Evolutionary conservation across 768 basidiomycete species (phyloP), one percentile per base, ranked within the genome.

Genomic region (Lentinula guzmanii): DNA sequence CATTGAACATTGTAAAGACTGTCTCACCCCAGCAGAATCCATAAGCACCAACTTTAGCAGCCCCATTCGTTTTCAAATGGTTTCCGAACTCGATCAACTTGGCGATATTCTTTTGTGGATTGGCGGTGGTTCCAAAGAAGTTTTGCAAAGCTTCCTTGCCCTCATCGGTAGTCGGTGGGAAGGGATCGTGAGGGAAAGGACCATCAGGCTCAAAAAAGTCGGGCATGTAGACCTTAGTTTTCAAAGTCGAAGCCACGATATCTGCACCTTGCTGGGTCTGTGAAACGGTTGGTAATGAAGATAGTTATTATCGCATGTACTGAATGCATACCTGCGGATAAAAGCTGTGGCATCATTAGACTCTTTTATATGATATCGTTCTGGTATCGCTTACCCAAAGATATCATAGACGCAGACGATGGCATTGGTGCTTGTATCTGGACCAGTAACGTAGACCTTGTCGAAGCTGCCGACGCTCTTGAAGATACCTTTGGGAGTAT

Each of bases 211-310:
- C 80, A 70, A 87, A 86, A 66, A 87, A 84, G 69, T 87, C 86
- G 31, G 86, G 87, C 82, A 87, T 85, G 68, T 83, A 79, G 41
- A 89, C 82, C 28, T 77, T 80, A 18, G 81, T 81, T 5, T 79
- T 75, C 37, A 86, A 70, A 13, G 78, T 70, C 5, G 76, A 72
- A 0, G 84, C 82, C 58, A 88, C 75, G 58, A 86, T 83, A 66
- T 88, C 86, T 18, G 83, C 84, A 35, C 85, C 86, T 69, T 87
- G 83, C 67, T 83, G 81, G 3, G 85, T 86, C 70, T 86, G 24
- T 9, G 9, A 35, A 51, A 34, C 39, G 24, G 16, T 43, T 4
- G 13, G 5, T 5, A 41, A n/a, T 42, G 46, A 45, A n/a, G 21
- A 33, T 2, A 21, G 7, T 56, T 31, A 18, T 39, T 33, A 35